Evolutionary conservation across 352 stramenopile species (phyloP).

Genomic region (Thraustochytrium sp.): DNA sequence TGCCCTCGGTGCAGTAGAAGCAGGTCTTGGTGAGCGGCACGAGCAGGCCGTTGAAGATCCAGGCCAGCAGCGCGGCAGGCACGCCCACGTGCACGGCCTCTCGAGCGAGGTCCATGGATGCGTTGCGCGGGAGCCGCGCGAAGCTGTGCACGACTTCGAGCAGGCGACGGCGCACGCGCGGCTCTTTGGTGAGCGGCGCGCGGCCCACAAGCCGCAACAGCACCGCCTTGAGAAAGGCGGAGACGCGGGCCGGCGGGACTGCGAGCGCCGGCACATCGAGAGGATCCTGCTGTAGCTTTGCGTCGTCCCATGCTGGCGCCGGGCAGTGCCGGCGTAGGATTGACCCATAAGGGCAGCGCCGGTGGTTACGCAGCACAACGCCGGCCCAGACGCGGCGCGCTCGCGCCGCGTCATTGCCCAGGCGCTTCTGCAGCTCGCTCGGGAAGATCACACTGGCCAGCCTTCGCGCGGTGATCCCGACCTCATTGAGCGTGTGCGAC

Average conservation of each 20-base stretch:
- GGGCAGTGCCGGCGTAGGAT: not conserved
- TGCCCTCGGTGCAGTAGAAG: conserved; percentile 66
- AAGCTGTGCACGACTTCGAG: not conserved
- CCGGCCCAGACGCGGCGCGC: not conserved
- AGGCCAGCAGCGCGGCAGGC: conserved; percentile 53
- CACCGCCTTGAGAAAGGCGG: conserved; percentile 18
- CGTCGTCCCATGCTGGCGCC: not conserved
- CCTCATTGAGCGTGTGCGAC: not conserved
- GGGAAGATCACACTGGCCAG: not conserved
- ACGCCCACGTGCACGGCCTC: conserved; percentile 29
- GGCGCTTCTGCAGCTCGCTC: not conserved
- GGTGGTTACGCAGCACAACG: not conserved
- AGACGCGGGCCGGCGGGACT: not conserved
- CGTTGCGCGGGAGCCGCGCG: not conserved
- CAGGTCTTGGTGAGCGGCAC: conserved; percentile 57
- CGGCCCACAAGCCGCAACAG: not conserved
- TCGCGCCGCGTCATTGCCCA: not conserved
- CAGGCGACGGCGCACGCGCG: not conserved
- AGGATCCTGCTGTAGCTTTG: not conserved
- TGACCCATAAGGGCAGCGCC: not conserved
- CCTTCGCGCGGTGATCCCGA: not conserved
- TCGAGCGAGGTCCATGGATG: not conserved
- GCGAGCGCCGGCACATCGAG: not conserved
- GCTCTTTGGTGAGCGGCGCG: not conserved
- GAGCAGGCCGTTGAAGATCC: conserved; percentile 58